Base-by-base conservation (phyloP, 2,329 filamentous ascomycete species). In the Epicoccum nigrum region DNA sequence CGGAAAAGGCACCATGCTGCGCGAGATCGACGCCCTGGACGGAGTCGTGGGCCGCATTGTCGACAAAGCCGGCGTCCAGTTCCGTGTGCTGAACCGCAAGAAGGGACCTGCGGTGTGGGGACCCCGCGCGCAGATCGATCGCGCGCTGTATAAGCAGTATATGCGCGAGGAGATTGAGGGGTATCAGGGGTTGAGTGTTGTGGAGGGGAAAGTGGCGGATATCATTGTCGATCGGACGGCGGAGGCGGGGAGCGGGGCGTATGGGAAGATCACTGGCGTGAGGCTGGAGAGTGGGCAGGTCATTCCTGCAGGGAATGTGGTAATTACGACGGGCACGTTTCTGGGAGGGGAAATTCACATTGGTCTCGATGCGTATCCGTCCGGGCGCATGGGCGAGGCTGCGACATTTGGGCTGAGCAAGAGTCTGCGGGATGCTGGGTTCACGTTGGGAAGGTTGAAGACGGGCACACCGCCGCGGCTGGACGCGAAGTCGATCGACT, bases 21-120 rank as follows among this genome's bases (percentile, higher is more conserved):
- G 93, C 33, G 94, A 99, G 74, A 87, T 99, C 25, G 94, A 99
- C 77, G 94, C 94, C 0, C 80, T 99, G 53, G 94, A 97, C 68
- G 94, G 94, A 0, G 79, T 99, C 16, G 88, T 92, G 0, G 92
- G 91, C 0, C 84, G 90, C 28, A 87, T 97, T 17, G 91, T 96
- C 52, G 94, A 99, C 76, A 93, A 94, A 71, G 89, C 94, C 3
- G 94, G 91, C 5, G 84, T 97, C n/a, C 93, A 97, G 71, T 99
- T 97, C 73, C 86, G 90, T 57, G 82, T 95, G 15, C 74, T 99
- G 67, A 99, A 99, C 73, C 81, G 85, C 43, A 89, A 84, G 59
- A 97, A 97, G 69, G 94, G 94, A 0, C 91, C 93, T 4, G 94
- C 94, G 3, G 94, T 99, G 20, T 99, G 94, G 94, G 94, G 94